Percentiles rank a stretch among this genome's conserved stretches.
phyloP scores from a whole-genome alignment of 2,329 filamentous ascomycete species.

The Hortaea werneckii region DNA sequence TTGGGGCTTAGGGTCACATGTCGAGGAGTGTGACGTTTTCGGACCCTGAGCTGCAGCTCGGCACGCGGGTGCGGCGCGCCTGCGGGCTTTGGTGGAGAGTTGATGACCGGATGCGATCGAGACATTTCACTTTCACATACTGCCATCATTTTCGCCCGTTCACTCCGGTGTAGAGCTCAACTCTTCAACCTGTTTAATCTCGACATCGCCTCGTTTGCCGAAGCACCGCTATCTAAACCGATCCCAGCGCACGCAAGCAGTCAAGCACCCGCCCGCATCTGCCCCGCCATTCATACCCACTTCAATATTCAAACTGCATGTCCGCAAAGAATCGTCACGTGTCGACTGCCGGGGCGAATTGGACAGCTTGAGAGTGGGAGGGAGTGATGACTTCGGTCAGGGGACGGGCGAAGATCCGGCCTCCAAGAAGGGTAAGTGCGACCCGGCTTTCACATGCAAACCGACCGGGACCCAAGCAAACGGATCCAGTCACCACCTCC shows the following conservation, averaged over 20 bases:
- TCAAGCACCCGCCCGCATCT: too few relatives aligned
- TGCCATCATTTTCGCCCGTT: not conserved
- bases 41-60: not conserved
- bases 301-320: too few relatives aligned
- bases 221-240: too few relatives aligned
- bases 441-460: constrained; percentile 9
- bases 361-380: not conserved
- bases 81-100: not conserved
- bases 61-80: not conserved
- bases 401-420: constrained; percentile 53
- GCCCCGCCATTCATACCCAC: too few relatives aligned
- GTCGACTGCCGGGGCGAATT: too few relatives aligned
- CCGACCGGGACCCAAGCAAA: not conserved
- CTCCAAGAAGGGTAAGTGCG: constrained; percentile 54
- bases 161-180: not conserved
- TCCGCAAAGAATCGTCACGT: too few relatives aligned
- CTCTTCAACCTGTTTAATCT: too few relatives aligned
- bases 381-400: constrained; percentile 33
- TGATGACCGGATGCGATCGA: not conserved
- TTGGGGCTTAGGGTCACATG: too few relatives aligned
- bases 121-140: too few relatives aligned
- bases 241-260: too few relatives aligned
- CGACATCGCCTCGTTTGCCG: too few relatives aligned
- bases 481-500: not conserved
- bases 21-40: not conserved